Conservation (phyloP, 2,329 filamentous ascomycete genomes). For the Dryadomyces sulphureus region DNA sequence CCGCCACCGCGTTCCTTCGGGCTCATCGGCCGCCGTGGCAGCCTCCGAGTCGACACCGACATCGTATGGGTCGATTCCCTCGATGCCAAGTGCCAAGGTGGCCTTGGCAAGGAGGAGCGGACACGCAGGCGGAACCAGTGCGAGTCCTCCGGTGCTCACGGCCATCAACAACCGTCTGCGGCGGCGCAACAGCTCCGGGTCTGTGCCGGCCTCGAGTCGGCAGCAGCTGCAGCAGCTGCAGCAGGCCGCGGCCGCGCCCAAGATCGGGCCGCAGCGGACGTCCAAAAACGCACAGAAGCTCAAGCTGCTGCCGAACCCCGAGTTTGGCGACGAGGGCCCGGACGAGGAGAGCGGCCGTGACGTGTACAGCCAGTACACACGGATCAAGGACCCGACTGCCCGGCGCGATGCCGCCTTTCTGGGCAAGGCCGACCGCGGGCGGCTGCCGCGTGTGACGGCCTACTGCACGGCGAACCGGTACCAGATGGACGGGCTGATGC, state of each 20-base stretch:
- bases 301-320: constrained; percentile 87
- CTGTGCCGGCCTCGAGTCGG: not conserved
- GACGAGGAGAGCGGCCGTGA: constrained; percentile 90
- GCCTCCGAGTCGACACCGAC: constrained; percentile 15
- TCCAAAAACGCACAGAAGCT: constrained; percentile 94
- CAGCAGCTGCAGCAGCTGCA: constrained; percentile 1
- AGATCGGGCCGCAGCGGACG: constrained; percentile 88
- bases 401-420: constrained; percentile 80
- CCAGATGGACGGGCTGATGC: constrained; percentile 76
- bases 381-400: constrained; percentile 93
- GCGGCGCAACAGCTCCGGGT: constrained; percentile 68
- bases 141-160: constrained; percentile 48
- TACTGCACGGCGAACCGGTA: constrained; percentile 94
- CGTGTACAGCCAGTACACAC: constrained; percentile 93
- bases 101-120: constrained; percentile 20
- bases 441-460: constrained; percentile 80
- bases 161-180: constrained; percentile 78
- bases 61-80: constrained; percentile 14
- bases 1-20: constrained; percentile 10
- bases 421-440: constrained; percentile 82
- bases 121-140: constrained; percentile 17
- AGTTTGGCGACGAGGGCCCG: constrained; percentile 56
- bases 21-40: constrained; percentile 17
- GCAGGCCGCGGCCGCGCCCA: constrained; percentile 26
- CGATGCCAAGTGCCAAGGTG: not conserved